phyloP scores from a whole-genome alignment of 441 rosid species.

The Capsella rubella region DNA sequence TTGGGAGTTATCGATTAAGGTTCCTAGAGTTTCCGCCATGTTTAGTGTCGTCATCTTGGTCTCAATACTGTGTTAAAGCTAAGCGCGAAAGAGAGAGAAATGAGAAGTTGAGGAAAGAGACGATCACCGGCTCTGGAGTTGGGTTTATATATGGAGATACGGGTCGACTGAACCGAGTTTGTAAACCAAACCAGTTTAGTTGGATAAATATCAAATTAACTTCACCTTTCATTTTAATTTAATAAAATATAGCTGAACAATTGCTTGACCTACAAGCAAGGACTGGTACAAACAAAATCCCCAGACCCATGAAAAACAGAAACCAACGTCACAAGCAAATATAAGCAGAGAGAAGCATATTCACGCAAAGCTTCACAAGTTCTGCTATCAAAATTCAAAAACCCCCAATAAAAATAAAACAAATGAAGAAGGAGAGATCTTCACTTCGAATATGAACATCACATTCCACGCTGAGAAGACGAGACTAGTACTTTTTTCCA shows the following conservation, averaged over 20 bases:
- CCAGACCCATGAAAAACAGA: slow-evolving; percentile 23
- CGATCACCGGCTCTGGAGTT: neutral
- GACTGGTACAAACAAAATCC: slow-evolving; percentile 5
- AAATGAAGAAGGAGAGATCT: slow-evolving; percentile 22
- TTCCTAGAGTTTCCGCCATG: slow-evolving; percentile 38
- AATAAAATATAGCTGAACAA: slow-evolving; percentile 22
- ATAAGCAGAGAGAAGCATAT: slow-evolving; percentile 39
- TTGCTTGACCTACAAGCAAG: slow-evolving; percentile 45
- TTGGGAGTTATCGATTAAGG: slow-evolving; percentile 22
- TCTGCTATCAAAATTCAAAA: slow-evolving; percentile 41
- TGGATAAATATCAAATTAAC: slow-evolving; percentile 22
- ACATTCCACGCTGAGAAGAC: slow-evolving; percentile 27
- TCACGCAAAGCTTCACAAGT: slow-evolving; percentile 20
- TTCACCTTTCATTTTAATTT: slow-evolving; percentile 34
- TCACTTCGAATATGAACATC: slow-evolving; percentile 33
- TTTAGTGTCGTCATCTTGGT: slow-evolving; percentile 3
- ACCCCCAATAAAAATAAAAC: slow-evolving; percentile 15
- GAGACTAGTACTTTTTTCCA: slow-evolving; percentile 82
- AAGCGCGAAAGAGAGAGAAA: neutral
- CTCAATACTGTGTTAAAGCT: slow-evolving; percentile 5
- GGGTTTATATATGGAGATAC: slow-evolving; percentile 17
- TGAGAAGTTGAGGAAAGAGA: neutral
- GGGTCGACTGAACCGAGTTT: slow-evolving; percentile 19
- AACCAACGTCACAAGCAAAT: slow-evolving; percentile 17
- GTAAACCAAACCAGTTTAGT: slow-evolving; percentile 12